Evolutionary conservation across 805 yeast species (phyloP), one percentile per base, ranked within the genome.

Genomic region (Pichia exigua): DNA sequence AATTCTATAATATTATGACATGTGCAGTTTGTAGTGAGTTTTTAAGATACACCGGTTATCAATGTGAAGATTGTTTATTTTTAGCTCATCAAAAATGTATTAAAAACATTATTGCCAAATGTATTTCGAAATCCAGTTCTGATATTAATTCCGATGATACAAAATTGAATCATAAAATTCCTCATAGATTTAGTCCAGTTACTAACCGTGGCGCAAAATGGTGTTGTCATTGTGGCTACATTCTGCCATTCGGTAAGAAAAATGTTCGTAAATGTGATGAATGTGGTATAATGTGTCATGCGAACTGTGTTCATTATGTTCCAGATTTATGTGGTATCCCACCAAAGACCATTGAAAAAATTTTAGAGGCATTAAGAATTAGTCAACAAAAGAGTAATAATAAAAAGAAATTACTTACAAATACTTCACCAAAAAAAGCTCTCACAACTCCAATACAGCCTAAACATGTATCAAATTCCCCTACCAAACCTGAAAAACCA

Each of bases 281-380:
- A 59, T 94, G 99, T 81, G 95, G 95, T 30, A 81, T 90, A 21
- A 88, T 92, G 85, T 92, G 96, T 62, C 99, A 94, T 65, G 79
- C 94, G 3, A 82, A 82, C 44, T 94, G 99, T 72, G 84, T 92
- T 13, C 97, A 90, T 63, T 74, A 91, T 61, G 98, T 94, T 22
- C 99, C 99, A 1, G 98, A 94, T 66, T 88, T 94, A 67, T 94
- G 99, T 74, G 99, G 99, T 52, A 92, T 94, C 96, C 79, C 96
- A 2, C 89, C 94, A 91, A 97, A 89, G 63, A 87, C 86, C 78
- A 98, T 97, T 3, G 90, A 89, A 63, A 86, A 85, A 67, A 89
- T 94, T 56, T 70, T 94, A 53, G 79, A 78, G 51, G 88, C 97
- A 11, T 90, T 92, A 63, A 44, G 50, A 44, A 40, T 27, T 10